Evolutionary conservation across 805 yeast species (phyloP).

Genomic region (Clavispora carvajalis): DNA sequence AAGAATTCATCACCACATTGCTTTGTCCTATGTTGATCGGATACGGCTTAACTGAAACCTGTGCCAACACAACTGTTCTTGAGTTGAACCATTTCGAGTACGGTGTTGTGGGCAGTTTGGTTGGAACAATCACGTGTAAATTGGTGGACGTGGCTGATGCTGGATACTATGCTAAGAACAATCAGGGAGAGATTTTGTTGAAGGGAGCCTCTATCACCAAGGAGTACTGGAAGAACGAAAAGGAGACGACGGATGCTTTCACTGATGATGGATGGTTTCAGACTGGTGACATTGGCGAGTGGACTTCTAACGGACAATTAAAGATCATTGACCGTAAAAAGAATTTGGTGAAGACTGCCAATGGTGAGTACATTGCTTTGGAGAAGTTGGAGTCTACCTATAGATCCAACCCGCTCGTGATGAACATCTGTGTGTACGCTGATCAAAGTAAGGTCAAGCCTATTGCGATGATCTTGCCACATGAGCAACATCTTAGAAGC

Average conservation of each 20-base stretch:
- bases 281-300: slow-evolving; percentile 96
- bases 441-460: slow-evolving; percentile 87
- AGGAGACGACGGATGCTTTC: slow-evolving; percentile 73
- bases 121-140: slow-evolving; percentile 81
- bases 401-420: slow-evolving; percentile 72
- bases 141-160: slow-evolving; percentile 88
- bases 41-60: slow-evolving; percentile 94
- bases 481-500: slow-evolving; percentile 57
- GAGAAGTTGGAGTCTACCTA: slow-evolving; percentile 91
- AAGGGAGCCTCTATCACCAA: slow-evolving; percentile 67
- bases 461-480: slow-evolving; percentile 82
- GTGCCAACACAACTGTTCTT: slow-evolving; percentile 76
- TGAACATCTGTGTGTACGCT: slow-evolving; percentile 89
- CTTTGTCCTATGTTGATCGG: slow-evolving; percentile 88
- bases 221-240: slow-evolving; percentile 77
- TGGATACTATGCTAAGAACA: slow-evolving; percentile 82
- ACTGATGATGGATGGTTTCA: slow-evolving; percentile 90
- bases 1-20: slow-evolving; percentile 68
- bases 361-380: slow-evolving; percentile 96
- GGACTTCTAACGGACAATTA: slow-evolving; percentile 77
- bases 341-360: slow-evolving; percentile 90
- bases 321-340: slow-evolving; percentile 89
- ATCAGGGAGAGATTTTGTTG: slow-evolving; percentile 89
- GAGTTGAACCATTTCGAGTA: slow-evolving; percentile 61
- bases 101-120: slow-evolving; percentile 77